Percentiles rank a stretch among this genome's conserved stretches.
Conservation (phyloP, 495 filamentous ascomycete genomes). For the Daldinia grandis region DNA sequence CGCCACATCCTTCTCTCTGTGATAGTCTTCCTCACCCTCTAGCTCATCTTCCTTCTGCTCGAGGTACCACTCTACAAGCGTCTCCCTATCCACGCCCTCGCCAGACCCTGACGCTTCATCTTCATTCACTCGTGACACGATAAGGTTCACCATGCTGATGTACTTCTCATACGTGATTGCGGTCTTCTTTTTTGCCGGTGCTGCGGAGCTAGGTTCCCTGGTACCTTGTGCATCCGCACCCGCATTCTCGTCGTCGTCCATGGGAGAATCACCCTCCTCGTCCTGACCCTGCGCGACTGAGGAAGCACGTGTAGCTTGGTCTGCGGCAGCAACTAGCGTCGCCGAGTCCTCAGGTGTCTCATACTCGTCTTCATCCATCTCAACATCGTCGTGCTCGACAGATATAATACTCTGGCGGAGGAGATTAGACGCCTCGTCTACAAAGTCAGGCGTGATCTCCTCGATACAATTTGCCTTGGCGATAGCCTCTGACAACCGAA, state of each 20-base stretch:
- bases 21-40: conserved; percentile 77
- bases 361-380: conserved; percentile 86
- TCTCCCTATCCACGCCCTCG: conserved; percentile 90
- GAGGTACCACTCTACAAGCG: conserved; percentile 88
- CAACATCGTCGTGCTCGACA: conserved; percentile 97
- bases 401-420: conserved; percentile 94
- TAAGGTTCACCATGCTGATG: conserved; percentile 82
- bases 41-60: conserved; percentile 92
- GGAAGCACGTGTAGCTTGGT: conserved; percentile 50
- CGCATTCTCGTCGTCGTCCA: conserved; percentile 65
- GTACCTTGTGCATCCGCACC: conserved; percentile 50
- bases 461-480: conserved; percentile 97
- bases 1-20: conserved; percentile 77
- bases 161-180: conserved; percentile 97
- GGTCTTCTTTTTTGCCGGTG: conserved; percentile 69
- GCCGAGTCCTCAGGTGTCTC: conserved; percentile 48
- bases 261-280: conserved; percentile 73
- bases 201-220: conserved; percentile 42
- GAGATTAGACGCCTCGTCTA: conserved; percentile 88
- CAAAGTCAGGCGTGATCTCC: conserved; percentile 83
- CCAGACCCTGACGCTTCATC: conserved; percentile 79
- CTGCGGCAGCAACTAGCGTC: conserved; percentile 50
- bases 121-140: conserved; percentile 75
- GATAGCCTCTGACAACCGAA: conserved; percentile 93
- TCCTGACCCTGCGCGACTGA: conserved; percentile 47